These are phyloP conservation scores for Lindgomyces ingoldianus DNA, from an alignment of 495 filamentous ascomycete genomes.

Conservation along the genomic window DNA sequence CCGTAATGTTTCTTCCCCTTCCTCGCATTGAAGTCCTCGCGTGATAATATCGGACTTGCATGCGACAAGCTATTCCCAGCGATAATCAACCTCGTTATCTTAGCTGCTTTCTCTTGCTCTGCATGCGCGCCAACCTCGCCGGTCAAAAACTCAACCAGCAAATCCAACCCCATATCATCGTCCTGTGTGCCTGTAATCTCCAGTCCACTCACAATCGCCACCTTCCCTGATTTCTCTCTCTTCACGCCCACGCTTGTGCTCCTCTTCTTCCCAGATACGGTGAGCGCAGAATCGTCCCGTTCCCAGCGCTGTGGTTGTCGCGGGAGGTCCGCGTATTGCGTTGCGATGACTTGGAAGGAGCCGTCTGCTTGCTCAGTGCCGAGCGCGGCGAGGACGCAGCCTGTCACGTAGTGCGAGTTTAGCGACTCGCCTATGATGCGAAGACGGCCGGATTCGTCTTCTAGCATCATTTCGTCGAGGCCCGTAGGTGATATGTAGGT, in stretches of 20 bases:
- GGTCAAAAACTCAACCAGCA: conserved; percentile 83
- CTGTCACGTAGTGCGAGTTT: conserved; percentile 73
- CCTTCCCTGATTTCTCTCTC: conserved; percentile 49
- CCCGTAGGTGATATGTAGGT: conserved; percentile 69
- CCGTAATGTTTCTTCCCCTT: conserved; percentile 78
- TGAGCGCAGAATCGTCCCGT: conserved; percentile 48
- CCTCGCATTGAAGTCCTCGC: conserved; percentile 55
- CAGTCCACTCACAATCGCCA: conserved; percentile 88
- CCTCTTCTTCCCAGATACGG: conserved; percentile 33
- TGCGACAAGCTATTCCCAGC: conserved; percentile 81
- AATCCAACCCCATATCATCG: conserved; percentile 70
- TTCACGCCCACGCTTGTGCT: conserved; percentile 50
- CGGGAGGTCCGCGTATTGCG: conserved; percentile 82
- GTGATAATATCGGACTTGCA: conserved; percentile 47
- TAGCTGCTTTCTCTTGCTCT: conserved; percentile 59
- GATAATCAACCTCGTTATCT: conserved; percentile 83
- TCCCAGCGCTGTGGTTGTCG: conserved; percentile 80
- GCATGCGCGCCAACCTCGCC: conserved; percentile 69
- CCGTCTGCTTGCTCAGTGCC: conserved; percentile 91
- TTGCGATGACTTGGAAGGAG: conserved; percentile 87
- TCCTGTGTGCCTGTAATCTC: conserved; percentile 71
- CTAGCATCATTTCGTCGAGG: conserved; percentile 74
- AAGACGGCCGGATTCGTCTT: conserved; percentile 95
- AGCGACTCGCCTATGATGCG: conserved; percentile 71
- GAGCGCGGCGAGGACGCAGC: conserved; percentile 85